Evolutionary conservation across 2,329 filamentous ascomycete species (phyloP), one percentile per base, ranked within the genome.

Genomic region (Cladosporium colombiae): DNA sequence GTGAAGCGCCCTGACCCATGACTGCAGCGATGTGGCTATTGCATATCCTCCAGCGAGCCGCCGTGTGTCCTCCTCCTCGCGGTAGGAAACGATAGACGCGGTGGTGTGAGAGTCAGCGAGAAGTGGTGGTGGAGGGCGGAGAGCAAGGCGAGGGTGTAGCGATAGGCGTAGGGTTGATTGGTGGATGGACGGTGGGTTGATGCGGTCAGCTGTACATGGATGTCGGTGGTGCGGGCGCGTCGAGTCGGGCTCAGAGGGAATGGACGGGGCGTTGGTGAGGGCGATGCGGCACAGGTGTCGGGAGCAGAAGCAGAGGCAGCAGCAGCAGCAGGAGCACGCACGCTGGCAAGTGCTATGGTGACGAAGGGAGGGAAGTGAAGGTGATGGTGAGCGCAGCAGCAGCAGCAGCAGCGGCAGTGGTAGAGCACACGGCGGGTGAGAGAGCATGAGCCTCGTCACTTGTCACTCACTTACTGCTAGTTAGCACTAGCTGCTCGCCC

Each of bases 1-100:
- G 71, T 59, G 75, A 77, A 35, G 72, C 69, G 62, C 69, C 67
- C 65, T 77, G 74, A 50, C 75, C 75, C 75, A 77, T 77, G 61
- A 21, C 25, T 59, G 25, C 56, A n/a, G 50, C 35, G 35, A 56
- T 16, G 23, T 35, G 31, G 50, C 50, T 56, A 56, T 56, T 63
- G 61, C 61, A 63, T 63, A 23, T 55, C 61, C 61, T 33, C 61
- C 56, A 59, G 35, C 37, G 40, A 37, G 18, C 37, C 33, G 56
- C 14, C 27, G 23, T 59, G 1, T 13, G 37, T 46, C 56, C 23
- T 44, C 56, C 33, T 31, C 23, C 33, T 27, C 21, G 33, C 18
- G 56, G 35, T 29, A 14, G 35, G 35, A 25, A 57, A 57, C 7
- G 55, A 57, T 7, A 40, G 55, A 37, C n/a, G 31, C 14, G 33